Percentiles rank a stretch among this genome's conserved stretches.
Conservation (phyloP, 768 basidiomycete species). For the Rhizopogon sp. region DNA sequence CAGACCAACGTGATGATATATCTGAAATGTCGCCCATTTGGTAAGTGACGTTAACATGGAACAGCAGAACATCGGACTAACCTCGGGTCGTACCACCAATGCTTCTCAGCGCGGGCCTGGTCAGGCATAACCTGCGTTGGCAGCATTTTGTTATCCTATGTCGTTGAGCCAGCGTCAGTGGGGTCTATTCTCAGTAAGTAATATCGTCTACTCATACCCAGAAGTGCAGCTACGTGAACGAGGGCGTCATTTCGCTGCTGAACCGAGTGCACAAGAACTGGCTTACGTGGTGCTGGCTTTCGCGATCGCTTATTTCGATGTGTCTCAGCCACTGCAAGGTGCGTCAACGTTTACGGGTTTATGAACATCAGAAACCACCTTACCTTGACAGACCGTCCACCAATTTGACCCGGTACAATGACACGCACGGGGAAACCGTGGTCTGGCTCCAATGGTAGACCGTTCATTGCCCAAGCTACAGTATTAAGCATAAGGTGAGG, state of each 20-base stretch:
- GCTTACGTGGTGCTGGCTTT: conserved; percentile 48
- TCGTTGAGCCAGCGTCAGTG: background rate
- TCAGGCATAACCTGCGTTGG: conserved; percentile 48
- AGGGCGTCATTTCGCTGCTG: background rate
- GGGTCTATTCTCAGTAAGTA: background rate
- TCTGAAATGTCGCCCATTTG: conserved; percentile 9
- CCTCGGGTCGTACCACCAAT: conserved; percentile 54
- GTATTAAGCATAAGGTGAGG: background rate
- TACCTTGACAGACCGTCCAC: conserved; percentile 48
- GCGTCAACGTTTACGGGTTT: too few relatives aligned
- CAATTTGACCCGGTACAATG: conserved; percentile 59
- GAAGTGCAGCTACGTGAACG: conserved; percentile 26
- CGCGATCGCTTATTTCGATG: conserved; percentile 45
- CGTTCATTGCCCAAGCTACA: conserved; percentile 55
- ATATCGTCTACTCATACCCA: conserved; percentile 18
- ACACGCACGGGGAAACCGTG: conserved; percentile 66
- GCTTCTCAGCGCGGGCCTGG: conserved; percentile 42
- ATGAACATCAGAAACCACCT: background rate
- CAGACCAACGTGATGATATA: conserved; percentile 29
- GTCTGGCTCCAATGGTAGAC: conserved; percentile 51
- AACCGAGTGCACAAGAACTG: conserved; percentile 10
- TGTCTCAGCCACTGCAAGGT: conserved; percentile 45
- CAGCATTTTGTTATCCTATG: conserved; percentile 55
- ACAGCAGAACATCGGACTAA: conserved; percentile 11
- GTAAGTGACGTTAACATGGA: background rate